Percentiles rank a stretch among this genome's conserved stretches.
Conservation (phyloP, 2,329 filamentous ascomycete genomes). For the Aspergillus costaricaensis region DNA sequence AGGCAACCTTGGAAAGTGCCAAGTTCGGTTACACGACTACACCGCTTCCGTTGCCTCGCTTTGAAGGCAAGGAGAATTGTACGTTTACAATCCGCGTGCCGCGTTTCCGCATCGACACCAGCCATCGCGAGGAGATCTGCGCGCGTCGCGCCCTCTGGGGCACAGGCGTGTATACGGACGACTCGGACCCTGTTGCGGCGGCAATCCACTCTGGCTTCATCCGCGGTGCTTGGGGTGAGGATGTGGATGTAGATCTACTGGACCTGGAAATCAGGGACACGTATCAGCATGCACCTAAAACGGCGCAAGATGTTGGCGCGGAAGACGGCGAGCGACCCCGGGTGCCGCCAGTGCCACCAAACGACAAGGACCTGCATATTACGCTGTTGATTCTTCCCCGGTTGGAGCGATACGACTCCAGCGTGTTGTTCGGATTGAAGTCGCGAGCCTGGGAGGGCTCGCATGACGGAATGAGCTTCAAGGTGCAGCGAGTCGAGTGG, state of each 20-base stretch:
- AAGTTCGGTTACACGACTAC: slow-evolving; percentile 61
- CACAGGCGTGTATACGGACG: slow-evolving; percentile 91
- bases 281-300: slow-evolving; percentile 46
- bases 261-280: slow-evolving; percentile 54
- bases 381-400: slow-evolving; percentile 80
- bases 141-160: slow-evolving; percentile 82
- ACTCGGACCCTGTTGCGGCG: slow-evolving; percentile 88
- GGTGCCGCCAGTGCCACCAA: slow-evolving; percentile 54
- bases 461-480: slow-evolving; percentile 89
- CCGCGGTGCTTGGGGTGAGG: slow-evolving; percentile 80
- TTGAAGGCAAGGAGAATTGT: slow-evolving; percentile 80
- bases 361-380: slow-evolving; percentile 79
- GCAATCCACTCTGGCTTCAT: slow-evolving; percentile 95
- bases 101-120: slow-evolving; percentile 69
- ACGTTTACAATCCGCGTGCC: slow-evolving; percentile 87
- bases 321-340: slow-evolving; percentile 32
- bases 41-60: slow-evolving; percentile 74
- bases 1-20: slow-evolving; percentile 47
- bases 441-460: slow-evolving; percentile 75
- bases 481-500: slow-evolving; percentile 79
- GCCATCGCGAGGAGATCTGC: slow-evolving; percentile 80
- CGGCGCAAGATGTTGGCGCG: slow-evolving; percentile 38
- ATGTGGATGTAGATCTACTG: slow-evolving; percentile 70
- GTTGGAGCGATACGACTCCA: slow-evolving; percentile 73
- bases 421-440: slow-evolving; percentile 75